Base-by-base conservation (phyloP, 192 early-diverging fungal species). In the Fimicolochytrium jonesii region DNA sequence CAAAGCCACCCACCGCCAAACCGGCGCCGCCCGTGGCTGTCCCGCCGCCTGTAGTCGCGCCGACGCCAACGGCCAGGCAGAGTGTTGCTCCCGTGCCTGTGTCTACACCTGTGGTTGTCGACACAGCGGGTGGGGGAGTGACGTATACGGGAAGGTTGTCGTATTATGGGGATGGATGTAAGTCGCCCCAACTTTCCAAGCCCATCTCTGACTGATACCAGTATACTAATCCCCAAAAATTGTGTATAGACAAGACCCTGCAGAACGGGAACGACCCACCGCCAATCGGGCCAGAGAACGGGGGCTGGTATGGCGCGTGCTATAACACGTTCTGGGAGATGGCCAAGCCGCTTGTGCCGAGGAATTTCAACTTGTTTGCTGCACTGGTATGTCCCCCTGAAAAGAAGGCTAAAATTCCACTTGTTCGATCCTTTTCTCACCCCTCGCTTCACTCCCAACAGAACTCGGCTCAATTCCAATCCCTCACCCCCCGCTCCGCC, bases 231-330 rank as follows among this genome's bases (percentile, higher is more conserved):
- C 9, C 9, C 13, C 0, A 7, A 11, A 15, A 6, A 13, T 23
- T 11, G 18, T 1, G 11, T 53, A 17, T 23, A 67, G 56, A 67
- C 39, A 67, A 67, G 20, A 35, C 23, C 15, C 2, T 67, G 20
- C 65, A 59, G 48, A 39, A 35, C 30, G 65, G 65, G 6, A 10
- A 28, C 11, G 65, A 67, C 48, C 65, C 65, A 31, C 65, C 65
- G 32, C 65, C 65, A 6, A 22, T 67, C 35, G 65, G 65, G 5
- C 65, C 65, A 35, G 29, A 67, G 20, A 67, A 67, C 46, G 65
- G 65, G 5, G 65, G 65, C 4, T 67, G 65, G 65, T 67, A 67
- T 39, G 65, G 65, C n/a, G 65, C 65, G 1, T 67, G 65, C 35
- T 67, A 67, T 36, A 59, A 57, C 48, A 29, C 26, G 33, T 59